These are phyloP conservation scores for Camellia oleifera DNA, from an alignment of 179 eudicot species.

Conservation along the genomic window DNA sequence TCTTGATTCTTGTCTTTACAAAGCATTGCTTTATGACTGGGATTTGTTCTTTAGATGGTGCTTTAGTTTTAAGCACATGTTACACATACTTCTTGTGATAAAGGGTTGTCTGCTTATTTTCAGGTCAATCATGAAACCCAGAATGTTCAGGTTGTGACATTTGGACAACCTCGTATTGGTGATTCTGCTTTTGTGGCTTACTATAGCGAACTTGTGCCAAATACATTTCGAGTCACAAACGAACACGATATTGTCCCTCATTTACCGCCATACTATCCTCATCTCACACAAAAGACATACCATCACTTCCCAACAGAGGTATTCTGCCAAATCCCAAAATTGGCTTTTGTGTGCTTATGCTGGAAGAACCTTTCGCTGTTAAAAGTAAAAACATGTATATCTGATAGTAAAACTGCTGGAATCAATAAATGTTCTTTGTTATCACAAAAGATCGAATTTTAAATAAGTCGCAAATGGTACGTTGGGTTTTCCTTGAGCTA, in stretches of 20 bases:
- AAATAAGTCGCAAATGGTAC: not conserved
- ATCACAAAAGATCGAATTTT: not conserved
- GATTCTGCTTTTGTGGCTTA: conserved; percentile 80
- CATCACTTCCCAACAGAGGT: conserved; percentile 98
- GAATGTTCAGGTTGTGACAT: conserved; percentile 71
- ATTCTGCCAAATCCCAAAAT: conserved; percentile 14
- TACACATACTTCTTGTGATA: conserved; percentile 10
- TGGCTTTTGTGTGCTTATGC: not conserved
- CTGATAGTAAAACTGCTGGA: not conserved
- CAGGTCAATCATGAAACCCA: conserved; percentile 61
- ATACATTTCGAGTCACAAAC: conserved; percentile 84
- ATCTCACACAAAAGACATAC: conserved; percentile 74
- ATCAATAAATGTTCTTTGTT: not conserved
- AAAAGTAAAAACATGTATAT: not conserved
- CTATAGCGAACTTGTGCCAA: conserved; percentile 61
- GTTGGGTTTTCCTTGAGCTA: not conserved
- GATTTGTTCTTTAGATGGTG: not conserved
- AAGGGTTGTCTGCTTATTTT: conserved; percentile 19
- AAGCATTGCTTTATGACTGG: not conserved
- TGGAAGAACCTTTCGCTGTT: not conserved
- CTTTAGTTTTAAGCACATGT: not conserved
- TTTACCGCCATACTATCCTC: conserved; percentile 82
- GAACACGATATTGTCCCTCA: conserved; percentile 96
- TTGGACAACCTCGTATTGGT: conserved; percentile 96
- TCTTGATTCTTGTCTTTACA: not conserved